Base-by-base conservation (phyloP, 202 grass and related monocot genomes). In the Schoenoplectus triqueter region DNA sequence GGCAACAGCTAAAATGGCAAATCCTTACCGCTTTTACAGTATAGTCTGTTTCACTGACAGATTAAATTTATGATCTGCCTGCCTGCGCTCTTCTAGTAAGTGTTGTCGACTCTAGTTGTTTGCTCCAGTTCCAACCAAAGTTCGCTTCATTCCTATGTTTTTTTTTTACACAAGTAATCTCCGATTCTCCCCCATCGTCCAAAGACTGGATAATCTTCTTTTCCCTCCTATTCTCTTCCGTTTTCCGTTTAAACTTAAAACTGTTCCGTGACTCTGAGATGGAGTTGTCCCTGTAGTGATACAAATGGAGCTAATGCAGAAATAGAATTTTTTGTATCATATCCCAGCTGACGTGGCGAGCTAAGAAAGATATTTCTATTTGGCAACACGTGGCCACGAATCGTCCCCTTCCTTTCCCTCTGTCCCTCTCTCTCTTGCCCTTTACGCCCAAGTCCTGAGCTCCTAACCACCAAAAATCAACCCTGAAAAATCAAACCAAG, bases 321-420 rank as follows among this genome's bases (percentile, higher is more conserved):
- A 47, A 2, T 2, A 4, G 48, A 47, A 67, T 41, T 69, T 82
- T 60, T 56, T 66, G 21, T 54, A 55, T 83, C 64, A 21, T 64
- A 44, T 56, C 3, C 0, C 0, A 10, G 80, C 44, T 83, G 81
- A 83, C 81, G 51, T 83, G 81, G 81, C 14, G 48, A 39, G 49
- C 20, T n/a, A 3, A 70, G 50, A 10, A 71, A 83, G 81, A 83
- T 83, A 83, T 83, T 83, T 83, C 10, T 10, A 42, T 44, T 4
- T 31, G 22, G 17, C n/a, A 39, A 83, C 81, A 48, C 81, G 81
- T 56, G 81, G 64, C 81, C 49, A 44, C 14, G 6, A 39, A 45
- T 69, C 52, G 31, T 83, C 14, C 80, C 66, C 48, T 83, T 54
- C 6, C 66, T 57, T 10, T 57, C 9, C 8, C 45, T 22, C 13